Evolutionary conservation across 75 land plant genomes (phyloP).

Genomic region (Chamaecyparis obtusa): DNA sequence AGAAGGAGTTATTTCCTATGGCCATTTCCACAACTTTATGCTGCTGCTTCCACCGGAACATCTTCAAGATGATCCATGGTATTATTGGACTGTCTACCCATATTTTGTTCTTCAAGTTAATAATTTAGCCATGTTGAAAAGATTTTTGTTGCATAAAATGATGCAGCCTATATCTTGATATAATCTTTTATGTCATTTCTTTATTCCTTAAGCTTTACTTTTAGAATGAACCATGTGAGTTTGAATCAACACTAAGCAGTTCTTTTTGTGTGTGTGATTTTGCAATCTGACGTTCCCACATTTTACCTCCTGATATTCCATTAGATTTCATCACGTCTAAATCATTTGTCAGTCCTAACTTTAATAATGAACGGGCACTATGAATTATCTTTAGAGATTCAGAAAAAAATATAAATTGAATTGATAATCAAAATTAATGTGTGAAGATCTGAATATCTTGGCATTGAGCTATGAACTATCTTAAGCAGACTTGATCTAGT

Average conservation of each 20-base stretch:
- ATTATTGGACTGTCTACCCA: neutral
- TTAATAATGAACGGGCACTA: neutral
- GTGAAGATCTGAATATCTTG: neutral
- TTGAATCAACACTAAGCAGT: neutral
- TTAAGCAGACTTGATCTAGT: neutral
- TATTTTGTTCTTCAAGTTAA: neutral
- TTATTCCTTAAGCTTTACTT: neutral
- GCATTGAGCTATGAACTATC: neutral
- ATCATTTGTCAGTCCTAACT: neutral
- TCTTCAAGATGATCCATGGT: conserved; percentile 91
- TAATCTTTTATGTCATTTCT: neutral
- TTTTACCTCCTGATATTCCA: neutral
- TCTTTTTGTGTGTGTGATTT: neutral
- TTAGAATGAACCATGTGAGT: neutral
- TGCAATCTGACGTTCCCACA: neutral
- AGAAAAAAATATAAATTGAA: neutral
- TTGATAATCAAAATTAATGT: neutral
- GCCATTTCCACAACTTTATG: conserved; percentile 96
- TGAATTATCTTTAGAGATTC: neutral
- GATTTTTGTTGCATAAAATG: conserved; percentile 2
- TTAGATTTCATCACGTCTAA: neutral
- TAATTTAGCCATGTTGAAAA: neutral
- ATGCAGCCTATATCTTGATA: neutral
- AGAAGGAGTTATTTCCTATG: conserved; percentile 82
- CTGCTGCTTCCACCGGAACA: conserved; percentile 92